Percentiles rank a stretch among this genome's conserved stretches.
Conservation (phyloP, 805 yeast genomes). For the Ogataea allantospora region DNA sequence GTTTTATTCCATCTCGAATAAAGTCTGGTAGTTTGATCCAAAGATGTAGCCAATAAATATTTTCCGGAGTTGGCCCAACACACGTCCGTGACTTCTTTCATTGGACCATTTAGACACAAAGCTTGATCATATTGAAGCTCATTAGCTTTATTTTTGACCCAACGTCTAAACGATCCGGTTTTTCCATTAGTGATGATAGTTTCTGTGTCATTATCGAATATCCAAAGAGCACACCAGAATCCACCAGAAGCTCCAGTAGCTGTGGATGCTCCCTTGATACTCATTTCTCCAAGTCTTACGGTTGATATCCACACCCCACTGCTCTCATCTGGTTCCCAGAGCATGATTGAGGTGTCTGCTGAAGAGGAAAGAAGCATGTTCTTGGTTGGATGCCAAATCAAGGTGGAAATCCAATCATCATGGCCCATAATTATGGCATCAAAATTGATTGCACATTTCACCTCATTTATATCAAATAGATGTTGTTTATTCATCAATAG, state of each 20-base stretch:
- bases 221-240: constrained; percentile 70
- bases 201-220: constrained; percentile 37
- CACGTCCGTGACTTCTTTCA: constrained; percentile 70
- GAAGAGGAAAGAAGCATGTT: constrained; percentile 75
- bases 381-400: constrained; percentile 74
- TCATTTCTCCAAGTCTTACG: constrained; percentile 82
- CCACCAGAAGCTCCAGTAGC: constrained; percentile 92
- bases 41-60: constrained; percentile 71
- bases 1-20: constrained; percentile 59
- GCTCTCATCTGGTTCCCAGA: constrained; percentile 85
- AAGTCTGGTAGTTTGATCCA: constrained; percentile 91
- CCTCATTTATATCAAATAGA: constrained; percentile 43
- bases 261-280: constrained; percentile 95
- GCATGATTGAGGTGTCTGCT: constrained; percentile 89
- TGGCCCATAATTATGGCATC: constrained; percentile 97
- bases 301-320: constrained; percentile 90
- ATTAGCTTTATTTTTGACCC: constrained; percentile 39
- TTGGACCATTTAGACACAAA: constrained; percentile 74
- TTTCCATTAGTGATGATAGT: constrained; percentile 79
- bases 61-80: constrained; percentile 70
- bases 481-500: constrained; percentile 72
- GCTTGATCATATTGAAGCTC: constrained; percentile 32
- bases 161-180: constrained; percentile 89
- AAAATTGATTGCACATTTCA: constrained; percentile 61
- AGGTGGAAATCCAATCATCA: constrained; percentile 93